A percentile compares a stretch with the other conserved stretches of the same genome.
Conservation (phyloP, 1,139 yeast species). For the Waltiozyma solani region DNA sequence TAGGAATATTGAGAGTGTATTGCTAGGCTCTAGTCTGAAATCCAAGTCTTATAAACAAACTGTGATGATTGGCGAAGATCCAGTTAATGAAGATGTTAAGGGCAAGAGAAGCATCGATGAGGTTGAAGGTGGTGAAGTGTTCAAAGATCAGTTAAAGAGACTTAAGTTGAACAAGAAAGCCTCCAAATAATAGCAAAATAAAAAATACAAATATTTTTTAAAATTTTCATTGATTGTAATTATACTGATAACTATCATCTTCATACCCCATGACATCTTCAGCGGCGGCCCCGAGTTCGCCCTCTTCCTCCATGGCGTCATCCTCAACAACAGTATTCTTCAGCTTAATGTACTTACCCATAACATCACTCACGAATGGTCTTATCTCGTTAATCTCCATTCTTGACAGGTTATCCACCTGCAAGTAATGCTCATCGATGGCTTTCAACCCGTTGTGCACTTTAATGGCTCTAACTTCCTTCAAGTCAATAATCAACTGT, state of each 20-base stretch:
- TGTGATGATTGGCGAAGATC: slow-evolving; percentile 39
- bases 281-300: not conserved
- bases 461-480: slow-evolving; percentile 77
- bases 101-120: slow-evolving; percentile 15
- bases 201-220: not conserved
- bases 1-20: slow-evolving; percentile 49
- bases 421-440: slow-evolving; percentile 76
- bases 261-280: not conserved
- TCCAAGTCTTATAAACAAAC: slow-evolving; percentile 63
- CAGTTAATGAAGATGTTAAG: slow-evolving; percentile 14
- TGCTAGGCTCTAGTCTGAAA: slow-evolving; percentile 66
- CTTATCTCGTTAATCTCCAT: slow-evolving; percentile 84
- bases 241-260: not conserved
- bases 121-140: slow-evolving; percentile 17
- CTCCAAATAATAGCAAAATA: too few species aligned
- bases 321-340: slow-evolving; percentile 29
- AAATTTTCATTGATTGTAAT: not conserved
- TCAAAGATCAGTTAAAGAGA: slow-evolving; percentile 16
- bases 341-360: slow-evolving; percentile 61
- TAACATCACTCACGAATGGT: slow-evolving; percentile 68
- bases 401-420: slow-evolving; percentile 71
- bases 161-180: slow-evolving; percentile 4
- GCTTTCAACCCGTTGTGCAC: slow-evolving; percentile 70
- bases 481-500: slow-evolving; percentile 59
- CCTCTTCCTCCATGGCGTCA: slow-evolving; percentile 1